Percentiles rank a stretch among this genome's conserved stretches.
Conservation (phyloP, 1,284 basidiomycete genomes). For the Boletus smithii region DNA sequence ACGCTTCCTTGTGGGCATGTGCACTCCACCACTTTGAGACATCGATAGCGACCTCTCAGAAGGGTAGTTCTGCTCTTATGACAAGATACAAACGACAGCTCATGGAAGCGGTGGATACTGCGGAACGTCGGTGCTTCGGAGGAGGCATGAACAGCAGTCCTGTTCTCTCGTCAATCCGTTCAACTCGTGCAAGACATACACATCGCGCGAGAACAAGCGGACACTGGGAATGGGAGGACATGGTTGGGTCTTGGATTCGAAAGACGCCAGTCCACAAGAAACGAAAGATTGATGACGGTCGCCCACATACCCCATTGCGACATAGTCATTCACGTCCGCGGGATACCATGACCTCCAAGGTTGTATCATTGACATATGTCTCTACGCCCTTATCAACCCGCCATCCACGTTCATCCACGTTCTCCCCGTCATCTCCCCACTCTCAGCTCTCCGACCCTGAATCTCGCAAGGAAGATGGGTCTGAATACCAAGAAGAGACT, state of each 20-base stretch:
- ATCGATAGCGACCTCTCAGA: constrained; percentile 17
- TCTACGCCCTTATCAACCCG: constrained; percentile 4
- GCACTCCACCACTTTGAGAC: constrained; percentile 47
- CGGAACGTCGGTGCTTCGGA: constrained; percentile 46
- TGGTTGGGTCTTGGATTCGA: constrained; percentile 42
- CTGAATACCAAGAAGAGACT: constrained; percentile 21
- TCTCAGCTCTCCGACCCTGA: constrained; percentile 19
- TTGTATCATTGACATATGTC: not conserved
- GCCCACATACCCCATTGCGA: constrained; percentile 1
- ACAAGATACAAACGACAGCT: constrained; percentile 38
- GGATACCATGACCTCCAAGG: not conserved
- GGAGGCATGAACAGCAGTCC: constrained; percentile 19
- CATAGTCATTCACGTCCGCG: not conserved
- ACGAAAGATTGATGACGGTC: constrained; percentile 15
- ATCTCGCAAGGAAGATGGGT: constrained; percentile 19
- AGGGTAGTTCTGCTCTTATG: constrained; percentile 23
- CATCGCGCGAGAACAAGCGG: constrained; percentile 22
- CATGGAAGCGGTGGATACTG: constrained; percentile 47
- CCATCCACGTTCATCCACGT: constrained; percentile 4
- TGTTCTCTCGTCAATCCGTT: constrained; percentile 5
- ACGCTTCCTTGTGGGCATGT: constrained; percentile 53
- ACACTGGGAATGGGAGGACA: constrained; percentile 47
- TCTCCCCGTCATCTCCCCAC: constrained; percentile 16
- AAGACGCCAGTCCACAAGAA: constrained; percentile 35
- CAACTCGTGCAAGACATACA: constrained; percentile 4